These are phyloP conservation scores for Dothideomycetidae sp. DNA, from an alignment of 2,329 filamentous ascomycete genomes.

Conservation along the genomic window DNA sequence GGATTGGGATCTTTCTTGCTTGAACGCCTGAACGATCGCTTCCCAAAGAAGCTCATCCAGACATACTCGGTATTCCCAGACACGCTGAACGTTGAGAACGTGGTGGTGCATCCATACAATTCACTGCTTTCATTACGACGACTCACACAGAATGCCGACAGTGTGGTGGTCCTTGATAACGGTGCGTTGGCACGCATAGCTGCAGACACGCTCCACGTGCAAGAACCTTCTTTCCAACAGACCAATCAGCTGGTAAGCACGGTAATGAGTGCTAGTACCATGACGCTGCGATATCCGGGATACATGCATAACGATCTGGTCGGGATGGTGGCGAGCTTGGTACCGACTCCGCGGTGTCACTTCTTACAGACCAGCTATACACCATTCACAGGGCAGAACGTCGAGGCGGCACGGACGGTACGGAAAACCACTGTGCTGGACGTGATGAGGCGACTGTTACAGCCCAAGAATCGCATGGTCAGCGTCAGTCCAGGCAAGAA, in stretches of 20 bases:
- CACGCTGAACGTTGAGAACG: conserved; percentile 70
- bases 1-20: conserved; percentile 91
- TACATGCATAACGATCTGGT: conserved; percentile 99
- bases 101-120: conserved; percentile 97
- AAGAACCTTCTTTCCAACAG: conserved; percentile 90
- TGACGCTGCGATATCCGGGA: conserved; percentile 87
- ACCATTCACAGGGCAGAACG: conserved; percentile 88
- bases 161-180: conserved; percentile 93
- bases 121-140: conserved; percentile 83
- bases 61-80: conserved; percentile 98
- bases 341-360: conserved; percentile 90
- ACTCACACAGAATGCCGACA: conserved; percentile 90
- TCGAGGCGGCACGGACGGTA: conserved; percentile 93
- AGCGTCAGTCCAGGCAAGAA: conserved; percentile 89
- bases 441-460: conserved; percentile 87
- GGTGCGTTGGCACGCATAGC: conserved; percentile 87
- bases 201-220: conserved; percentile 83
- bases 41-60: conserved; percentile 97
- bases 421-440: conserved; percentile 96
- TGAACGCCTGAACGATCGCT: conserved; percentile 89
- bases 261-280: conserved; percentile 97
- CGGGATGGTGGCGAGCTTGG: conserved; percentile 88
- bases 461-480: conserved; percentile 99
- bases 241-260: conserved; percentile 93
- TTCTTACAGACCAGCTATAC: conserved; percentile 99